phyloP scores from a whole-genome alignment of 805 yeast genomes.

The Ogataea trehalophila region DNA sequence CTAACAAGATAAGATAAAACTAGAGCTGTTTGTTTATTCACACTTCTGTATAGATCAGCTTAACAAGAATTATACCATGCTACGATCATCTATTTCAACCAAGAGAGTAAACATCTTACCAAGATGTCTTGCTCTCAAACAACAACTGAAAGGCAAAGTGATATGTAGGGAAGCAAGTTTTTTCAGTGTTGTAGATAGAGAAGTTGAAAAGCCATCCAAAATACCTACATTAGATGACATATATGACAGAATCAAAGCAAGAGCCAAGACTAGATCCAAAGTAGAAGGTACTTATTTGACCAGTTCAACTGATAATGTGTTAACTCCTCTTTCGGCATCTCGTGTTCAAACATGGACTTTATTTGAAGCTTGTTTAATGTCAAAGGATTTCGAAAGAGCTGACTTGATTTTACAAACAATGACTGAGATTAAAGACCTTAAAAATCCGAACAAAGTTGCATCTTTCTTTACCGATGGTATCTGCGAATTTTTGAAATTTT shows the following conservation, averaged over 20 bases:
- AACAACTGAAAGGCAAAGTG: no score
- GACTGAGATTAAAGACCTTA: constrained; percentile 38
- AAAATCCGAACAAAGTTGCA: constrained; percentile 10
- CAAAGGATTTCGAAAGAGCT: constrained; percentile 65
- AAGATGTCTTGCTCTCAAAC: no score
- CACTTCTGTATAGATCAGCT: no score
- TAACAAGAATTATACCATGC: no score
- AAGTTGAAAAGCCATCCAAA: no score
- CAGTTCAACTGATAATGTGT: constrained; percentile 23
- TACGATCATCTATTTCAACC: no score
- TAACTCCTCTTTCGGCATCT: constrained; percentile 23
- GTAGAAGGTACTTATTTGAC: constrained; percentile 7
- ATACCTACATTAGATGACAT: constrained; percentile 11
- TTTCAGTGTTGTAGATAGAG: background rate
- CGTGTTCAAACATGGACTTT: constrained; percentile 50
- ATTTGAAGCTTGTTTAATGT: constrained; percentile 70
- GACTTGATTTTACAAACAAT: constrained; percentile 60
- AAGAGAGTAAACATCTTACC: no score
- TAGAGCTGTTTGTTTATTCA: no score
- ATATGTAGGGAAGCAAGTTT: constrained; percentile 10
- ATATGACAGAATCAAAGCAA: constrained; percentile 5
- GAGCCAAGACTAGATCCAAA: constrained; percentile 1
- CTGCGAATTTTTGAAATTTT: constrained; percentile 51
- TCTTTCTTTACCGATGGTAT: constrained; percentile 58
- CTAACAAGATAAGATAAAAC: no score